Evolutionary conservation across 768 basidiomycete species (phyloP), one percentile per base, ranked within the genome.

Genomic region (Naganishia onofrii): DNA sequence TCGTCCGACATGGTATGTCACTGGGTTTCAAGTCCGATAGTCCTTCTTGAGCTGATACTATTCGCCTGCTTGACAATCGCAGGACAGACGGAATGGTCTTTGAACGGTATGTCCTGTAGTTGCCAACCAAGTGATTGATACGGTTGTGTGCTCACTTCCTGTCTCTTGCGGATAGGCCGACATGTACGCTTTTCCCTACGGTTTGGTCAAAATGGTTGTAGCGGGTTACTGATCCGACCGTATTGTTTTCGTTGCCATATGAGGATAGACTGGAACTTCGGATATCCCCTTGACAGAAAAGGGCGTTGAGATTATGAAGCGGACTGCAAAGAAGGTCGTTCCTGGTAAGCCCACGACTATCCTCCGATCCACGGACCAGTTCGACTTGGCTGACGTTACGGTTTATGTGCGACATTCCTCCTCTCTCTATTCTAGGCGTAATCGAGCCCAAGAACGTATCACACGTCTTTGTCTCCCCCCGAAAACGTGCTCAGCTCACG

Each of bases 61-160:
- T 29, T 42, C 7, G 32, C 46, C 10, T 23, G 13, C 36, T 29
- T 63, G 36, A 2, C 17, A 19, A n/a, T n/a, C 23, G 44, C 66
- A 92, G 90, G 92, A 36, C 90, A 96, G 83, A 97, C 94, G 1
- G 93, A 94, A 79, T 97, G 93, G 93, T 91, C 91, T 21, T 76
- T 89, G 53, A 93, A 90, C 74, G 93, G 92, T 74, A 67, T 69
- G 87, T 88, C 68, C 79, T 53, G 29, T 31, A 23, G 15, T 29
- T 32, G 9, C 3, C 67, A 32, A 17, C 31, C 44, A 10, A 48
- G 44, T 23, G 3, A 26, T 19, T 17, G 55, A 51, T 26, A 23
- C 58, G 60, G 58, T 19, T 29, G 19, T 29, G 19, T 67, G 31
- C 63, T 38, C 26, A 42, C 10, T 53, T 55, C 56, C 38, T 28